phyloP scores from a whole-genome alignment of 768 basidiomycete genomes.

The Kwoniella dendrophila region DNA sequence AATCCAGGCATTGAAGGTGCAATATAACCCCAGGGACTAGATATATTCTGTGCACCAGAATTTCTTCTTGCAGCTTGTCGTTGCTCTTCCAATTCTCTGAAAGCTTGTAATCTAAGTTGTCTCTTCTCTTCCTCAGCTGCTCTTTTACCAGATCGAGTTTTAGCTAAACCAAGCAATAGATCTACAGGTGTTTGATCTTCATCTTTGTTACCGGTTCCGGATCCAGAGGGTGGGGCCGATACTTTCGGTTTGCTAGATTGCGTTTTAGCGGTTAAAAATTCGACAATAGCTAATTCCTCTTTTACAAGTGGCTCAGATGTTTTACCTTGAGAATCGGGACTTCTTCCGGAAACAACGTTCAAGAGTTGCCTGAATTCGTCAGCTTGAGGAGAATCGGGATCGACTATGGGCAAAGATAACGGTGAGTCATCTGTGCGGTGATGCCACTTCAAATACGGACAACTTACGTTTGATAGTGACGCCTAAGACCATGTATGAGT shows the following conservation, averaged over 20 bases:
- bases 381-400: slow-evolving; percentile 53
- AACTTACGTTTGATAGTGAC: slow-evolving; percentile 55
- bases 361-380: slow-evolving; percentile 52
- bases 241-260: slow-evolving; percentile 23
- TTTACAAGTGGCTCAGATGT: slow-evolving; percentile 56
- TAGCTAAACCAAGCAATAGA: slow-evolving; percentile 45
- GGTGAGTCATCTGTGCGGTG: too few species aligned
- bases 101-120: slow-evolving; percentile 41
- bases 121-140: slow-evolving; percentile 51
- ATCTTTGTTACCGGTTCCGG: background rate
- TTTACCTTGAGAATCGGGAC: slow-evolving; percentile 52
- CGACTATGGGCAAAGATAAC: slow-evolving; percentile 42
- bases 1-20: slow-evolving; percentile 54
- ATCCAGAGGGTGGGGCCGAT: background rate
- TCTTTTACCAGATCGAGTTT: slow-evolving; percentile 45
- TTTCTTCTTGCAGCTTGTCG: slow-evolving; percentile 21
- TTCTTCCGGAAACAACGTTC: slow-evolving; percentile 55
- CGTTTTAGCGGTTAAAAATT: slow-evolving; percentile 55
- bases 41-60: slow-evolving; percentile 12
- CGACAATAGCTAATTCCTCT: slow-evolving; percentile 57
- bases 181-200: slow-evolving; percentile 50
- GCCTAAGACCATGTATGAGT: slow-evolving; percentile 56
- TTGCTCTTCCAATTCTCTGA: slow-evolving; percentile 43
- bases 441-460: background rate
- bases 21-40: slow-evolving; percentile 51